Evolutionary conservation across 2,329 filamentous ascomycete species (phyloP), one percentile per base, ranked within the genome.

Genomic region (Aspergillus caelatus): DNA sequence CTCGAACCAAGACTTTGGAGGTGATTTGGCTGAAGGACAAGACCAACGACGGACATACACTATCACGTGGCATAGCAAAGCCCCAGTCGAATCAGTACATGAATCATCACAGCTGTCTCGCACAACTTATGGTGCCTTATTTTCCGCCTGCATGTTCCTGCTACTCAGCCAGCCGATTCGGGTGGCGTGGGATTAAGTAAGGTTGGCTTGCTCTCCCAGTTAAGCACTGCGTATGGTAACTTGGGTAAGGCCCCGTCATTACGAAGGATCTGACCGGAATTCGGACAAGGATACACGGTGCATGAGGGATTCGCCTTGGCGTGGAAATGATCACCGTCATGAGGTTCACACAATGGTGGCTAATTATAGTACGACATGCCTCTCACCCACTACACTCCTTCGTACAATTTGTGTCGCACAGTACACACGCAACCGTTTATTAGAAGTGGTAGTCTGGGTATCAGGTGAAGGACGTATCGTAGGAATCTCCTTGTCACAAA

Each of bases 21-120:
- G 32, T 52, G 50, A 41, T 53, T 57, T 58, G 54, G 36, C 62
- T 58, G 30, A 39, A 28, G n/a, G 34, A 64, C 56, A 64, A 64
- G 59, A 64, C 56, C 16, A 36, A 19, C 21, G 9, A 53, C 28
- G 19, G 12, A 23, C 19, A 54, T 19, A 30, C 26, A 19, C 26
- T 30, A 50, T 50, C 46, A 54, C 52, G 32, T 54, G 52, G 52
- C 28, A 54, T 19, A 19, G 19, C 39, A 28, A 53, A 48, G 3
- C 45, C n/a, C 45, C n/a, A 34, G 26, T 53, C 16, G 14, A 53
- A 10, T 34, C 50, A 53, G 26, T 19, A 28, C 28, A 53, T 21
- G 16, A 36, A 36, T 36, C 21, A 53, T 53, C 28, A 53, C 19
- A 36, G 7, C 9, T n/a, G 48, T 52, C 21, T 36, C 11, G 19